Conservation (phyloP, 2,329 filamentous ascomycete genomes). For the Whalleya microplaca region DNA sequence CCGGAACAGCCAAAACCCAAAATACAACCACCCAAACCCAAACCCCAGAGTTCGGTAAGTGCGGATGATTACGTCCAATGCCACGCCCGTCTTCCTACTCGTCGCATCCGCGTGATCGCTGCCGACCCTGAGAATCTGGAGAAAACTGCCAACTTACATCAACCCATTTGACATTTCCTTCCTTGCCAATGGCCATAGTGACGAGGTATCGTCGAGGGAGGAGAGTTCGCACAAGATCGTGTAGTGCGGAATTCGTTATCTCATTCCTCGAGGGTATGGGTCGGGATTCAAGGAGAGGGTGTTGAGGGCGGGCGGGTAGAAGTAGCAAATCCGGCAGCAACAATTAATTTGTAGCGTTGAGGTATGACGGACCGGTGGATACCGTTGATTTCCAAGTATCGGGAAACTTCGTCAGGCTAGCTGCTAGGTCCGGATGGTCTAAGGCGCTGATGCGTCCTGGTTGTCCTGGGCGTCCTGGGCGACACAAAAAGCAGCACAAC, state of each 20-base stretch:
- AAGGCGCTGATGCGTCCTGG: background rate
- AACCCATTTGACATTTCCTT: conserved; percentile 62
- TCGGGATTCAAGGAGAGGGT: background rate
- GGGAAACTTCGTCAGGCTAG: background rate
- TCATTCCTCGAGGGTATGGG: conserved; percentile 25
- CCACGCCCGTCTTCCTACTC: background rate
- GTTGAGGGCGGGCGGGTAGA: background rate
- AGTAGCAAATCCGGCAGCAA: background rate
- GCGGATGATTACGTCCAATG: background rate
- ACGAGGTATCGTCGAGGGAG: conserved; percentile 39
- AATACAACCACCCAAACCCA: background rate
- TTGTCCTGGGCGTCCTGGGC: conserved; percentile 1
- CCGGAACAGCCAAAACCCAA: background rate
- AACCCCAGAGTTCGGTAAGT: background rate
- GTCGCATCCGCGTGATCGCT: background rate
- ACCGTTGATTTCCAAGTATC: background rate
- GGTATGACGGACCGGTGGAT: background rate
- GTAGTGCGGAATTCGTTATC: conserved; percentile 19
- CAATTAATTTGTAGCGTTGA: background rate
- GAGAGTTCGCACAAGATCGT: conserved; percentile 7
- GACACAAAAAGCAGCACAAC: conserved; percentile 14
- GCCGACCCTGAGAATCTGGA: background rate
- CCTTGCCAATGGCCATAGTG: conserved; percentile 48
- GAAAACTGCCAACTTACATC: conserved; percentile 50
- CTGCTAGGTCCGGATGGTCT: background rate